A percentile compares a stretch with the other conserved stretches of the same genome.
Evolutionary conservation across 2,329 filamentous ascomycete genomes (phyloP).

Genomic region (Cladophialophora immunda): DNA sequence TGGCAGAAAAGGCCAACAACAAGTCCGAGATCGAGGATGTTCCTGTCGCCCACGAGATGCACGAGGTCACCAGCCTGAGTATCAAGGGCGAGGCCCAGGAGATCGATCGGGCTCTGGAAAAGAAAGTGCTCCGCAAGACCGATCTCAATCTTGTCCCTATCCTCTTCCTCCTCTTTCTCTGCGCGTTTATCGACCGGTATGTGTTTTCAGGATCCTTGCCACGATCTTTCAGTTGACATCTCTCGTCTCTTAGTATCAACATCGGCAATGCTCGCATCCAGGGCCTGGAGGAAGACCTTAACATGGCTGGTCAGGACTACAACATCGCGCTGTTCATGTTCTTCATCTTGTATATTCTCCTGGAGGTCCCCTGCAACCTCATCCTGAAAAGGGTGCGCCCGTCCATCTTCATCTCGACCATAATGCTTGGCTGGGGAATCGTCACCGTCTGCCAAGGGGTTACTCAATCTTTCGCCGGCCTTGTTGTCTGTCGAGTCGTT

Average conservation of each 20-base stretch:
- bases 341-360: constrained; percentile 38
- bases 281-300: constrained; percentile 54
- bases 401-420: constrained; percentile 37
- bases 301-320: constrained; percentile 54
- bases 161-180: constrained; percentile 56
- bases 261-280: constrained; percentile 59
- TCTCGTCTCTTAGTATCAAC: constrained; percentile 48
- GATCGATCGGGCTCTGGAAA: constrained; percentile 51
- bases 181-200: constrained; percentile 51
- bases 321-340: constrained; percentile 42
- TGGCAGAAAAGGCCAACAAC: constrained; percentile 26
- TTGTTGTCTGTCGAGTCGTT: constrained; percentile 46
- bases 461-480: constrained; percentile 43
- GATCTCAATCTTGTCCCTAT: constrained; percentile 60
- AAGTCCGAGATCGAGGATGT: constrained; percentile 35
- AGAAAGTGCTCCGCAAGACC: constrained; percentile 57
- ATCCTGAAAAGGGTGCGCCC: constrained; percentile 49
- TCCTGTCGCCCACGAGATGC: constrained; percentile 24
- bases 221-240: not conserved
- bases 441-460: constrained; percentile 52
- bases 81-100: constrained; percentile 33
- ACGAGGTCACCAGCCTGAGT: constrained; percentile 26
- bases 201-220: not conserved
- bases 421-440: constrained; percentile 44
- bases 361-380: constrained; percentile 57